A percentile compares a stretch with the other conserved stretches of the same genome.
Evolutionary conservation across 345 rosid species (phyloP).

Genomic region (Pistacia integerrima): DNA sequence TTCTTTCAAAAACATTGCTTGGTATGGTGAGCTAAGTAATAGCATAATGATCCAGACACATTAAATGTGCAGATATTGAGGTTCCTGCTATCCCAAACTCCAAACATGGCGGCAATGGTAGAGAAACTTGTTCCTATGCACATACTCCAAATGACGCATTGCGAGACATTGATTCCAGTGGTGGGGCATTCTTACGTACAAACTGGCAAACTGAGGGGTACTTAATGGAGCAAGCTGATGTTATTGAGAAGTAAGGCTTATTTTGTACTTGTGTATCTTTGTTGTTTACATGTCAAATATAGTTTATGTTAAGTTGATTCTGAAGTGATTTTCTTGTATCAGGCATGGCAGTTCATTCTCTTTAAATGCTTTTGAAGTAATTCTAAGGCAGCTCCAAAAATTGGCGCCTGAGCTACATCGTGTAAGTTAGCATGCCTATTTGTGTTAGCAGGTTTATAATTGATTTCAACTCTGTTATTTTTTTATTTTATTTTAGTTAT

Average conservation of each 20-base stretch:
- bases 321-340: conserved; percentile 28
- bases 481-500: neutral
- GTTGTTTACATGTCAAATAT: conserved; percentile 9
- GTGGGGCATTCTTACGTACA: conserved; percentile 66
- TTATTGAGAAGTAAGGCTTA: conserved; percentile 70
- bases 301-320: conserved; percentile 9
- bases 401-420: conserved; percentile 96
- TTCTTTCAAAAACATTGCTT: conserved; percentile 6
- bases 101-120: conserved; percentile 39
- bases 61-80: conserved; percentile 57
- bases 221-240: conserved; percentile 85
- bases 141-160: conserved; percentile 39
- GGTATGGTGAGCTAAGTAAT: neutral
- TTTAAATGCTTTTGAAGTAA: conserved; percentile 60
- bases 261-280: neutral
- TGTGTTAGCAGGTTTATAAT: conserved; percentile 3
- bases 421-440: conserved; percentile 46
- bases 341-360: conserved; percentile 79
- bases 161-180: conserved; percentile 36
- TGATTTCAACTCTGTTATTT: neutral
- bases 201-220: conserved; percentile 87
- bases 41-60: conserved; percentile 17
- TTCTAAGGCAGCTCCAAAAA: conserved; percentile 71
- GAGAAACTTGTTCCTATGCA: conserved; percentile 45
- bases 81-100: conserved; percentile 47